Evolutionary conservation across 2,329 filamentous ascomycete genomes (phyloP).

Genomic region (Annulohypoxylon truncatum): DNA sequence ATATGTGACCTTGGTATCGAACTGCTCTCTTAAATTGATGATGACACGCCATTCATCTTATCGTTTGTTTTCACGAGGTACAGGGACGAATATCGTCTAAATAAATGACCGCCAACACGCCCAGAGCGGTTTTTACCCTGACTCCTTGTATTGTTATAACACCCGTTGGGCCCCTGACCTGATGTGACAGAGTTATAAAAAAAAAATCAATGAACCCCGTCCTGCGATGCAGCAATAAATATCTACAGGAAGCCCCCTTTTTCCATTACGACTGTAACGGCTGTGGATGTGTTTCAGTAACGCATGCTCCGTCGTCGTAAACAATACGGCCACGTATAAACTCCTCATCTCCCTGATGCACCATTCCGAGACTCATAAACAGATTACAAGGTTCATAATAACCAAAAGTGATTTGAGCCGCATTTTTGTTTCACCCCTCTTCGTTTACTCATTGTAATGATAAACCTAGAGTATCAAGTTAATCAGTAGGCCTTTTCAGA

Average conservation of each 20-base stretch:
- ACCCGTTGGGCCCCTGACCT: slow-evolving; percentile 19
- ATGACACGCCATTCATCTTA: slow-evolving; percentile 1
- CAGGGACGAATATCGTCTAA: slow-evolving; percentile 3
- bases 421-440: slow-evolving; percentile 56
- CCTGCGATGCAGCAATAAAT: slow-evolving; percentile 38
- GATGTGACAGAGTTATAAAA: slow-evolving; percentile 21
- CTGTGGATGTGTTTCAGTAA: slow-evolving; percentile 16
- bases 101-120: slow-evolving; percentile 21
- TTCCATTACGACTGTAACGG: slow-evolving; percentile 14
- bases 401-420: slow-evolving; percentile 32
- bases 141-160: slow-evolving; percentile 19
- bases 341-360: slow-evolving; percentile 43
- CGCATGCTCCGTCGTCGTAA: slow-evolving; percentile 27
- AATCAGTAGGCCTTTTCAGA: slow-evolving; percentile 1
- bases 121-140: slow-evolving; percentile 15
- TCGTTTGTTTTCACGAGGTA: background rate
- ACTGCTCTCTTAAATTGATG: slow-evolving; percentile 12
- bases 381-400: slow-evolving; percentile 41
- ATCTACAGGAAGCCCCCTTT: slow-evolving; percentile 35
- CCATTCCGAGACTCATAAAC: slow-evolving; percentile 39
- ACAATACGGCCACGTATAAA: slow-evolving; percentile 31
- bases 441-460: slow-evolving; percentile 94
- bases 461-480: slow-evolving; percentile 70
- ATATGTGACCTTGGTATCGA: slow-evolving; percentile 8
- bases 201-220: slow-evolving; percentile 24